Conservation (phyloP, 306 rosid genomes). For the Quercus ilex region DNA sequence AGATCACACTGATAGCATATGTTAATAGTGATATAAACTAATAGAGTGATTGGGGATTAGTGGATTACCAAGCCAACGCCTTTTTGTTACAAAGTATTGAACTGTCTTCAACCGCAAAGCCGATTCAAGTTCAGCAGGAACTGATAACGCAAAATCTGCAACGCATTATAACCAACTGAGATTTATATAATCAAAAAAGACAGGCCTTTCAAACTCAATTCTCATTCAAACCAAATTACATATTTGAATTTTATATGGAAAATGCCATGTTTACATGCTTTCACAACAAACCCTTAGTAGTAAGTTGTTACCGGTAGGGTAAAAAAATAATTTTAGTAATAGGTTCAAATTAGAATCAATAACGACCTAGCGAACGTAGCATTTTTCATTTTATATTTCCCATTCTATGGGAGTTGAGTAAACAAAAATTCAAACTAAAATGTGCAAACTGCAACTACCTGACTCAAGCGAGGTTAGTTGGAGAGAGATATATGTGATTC, state of each 20-base stretch:
- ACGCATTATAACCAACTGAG: neutral
- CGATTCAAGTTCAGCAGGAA: constrained; percentile 73
- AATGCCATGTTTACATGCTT: too few species aligned
- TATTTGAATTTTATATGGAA: neutral
- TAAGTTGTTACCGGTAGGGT: too few species aligned
- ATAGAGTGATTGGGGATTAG: constrained; percentile 21
- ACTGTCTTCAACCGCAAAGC: constrained; percentile 69
- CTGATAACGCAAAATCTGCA: constrained; percentile 58
- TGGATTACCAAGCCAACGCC: constrained; percentile 84
- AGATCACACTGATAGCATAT: neutral
- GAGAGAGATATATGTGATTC: neutral
- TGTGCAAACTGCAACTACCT: neutral
- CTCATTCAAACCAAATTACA: neutral
- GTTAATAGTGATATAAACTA: neutral
- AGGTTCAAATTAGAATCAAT: too few species aligned
- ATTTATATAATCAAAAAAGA: neutral
- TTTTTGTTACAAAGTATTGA: constrained; percentile 64
- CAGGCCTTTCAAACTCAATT: neutral
- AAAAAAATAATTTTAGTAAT: too few species aligned
- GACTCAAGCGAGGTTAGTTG: neutral
- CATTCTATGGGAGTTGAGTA: neutral
- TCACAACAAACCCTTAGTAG: too few species aligned
- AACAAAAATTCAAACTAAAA: neutral
- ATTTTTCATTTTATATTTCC: neutral
- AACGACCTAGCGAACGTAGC: too few species aligned